Evolutionary conservation across 192 early-diverging fungal genomes (phyloP), one percentile per base, ranked within the genome.

Genomic region (Coemansia sp.): DNA sequence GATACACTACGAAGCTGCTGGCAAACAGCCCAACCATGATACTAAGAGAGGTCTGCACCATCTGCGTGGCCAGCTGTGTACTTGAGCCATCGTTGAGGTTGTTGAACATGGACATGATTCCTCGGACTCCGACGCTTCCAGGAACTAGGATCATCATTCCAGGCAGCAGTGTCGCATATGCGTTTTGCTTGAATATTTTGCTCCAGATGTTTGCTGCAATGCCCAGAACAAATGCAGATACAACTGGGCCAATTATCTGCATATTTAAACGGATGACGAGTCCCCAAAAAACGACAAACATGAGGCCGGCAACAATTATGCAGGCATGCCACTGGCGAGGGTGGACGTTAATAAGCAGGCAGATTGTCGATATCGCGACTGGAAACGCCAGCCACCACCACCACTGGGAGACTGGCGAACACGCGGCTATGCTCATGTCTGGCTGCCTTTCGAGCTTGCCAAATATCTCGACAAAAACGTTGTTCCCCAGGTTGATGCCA

Each of bases 121-220:
- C 72, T 19, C 81, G 61, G 0, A 92, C 87, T 49, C 90, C 89
- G 16, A 92, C 64, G 65, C 83, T 85, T 36, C 92, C 92, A 7
- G 91, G 93, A 0, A 92, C 91, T 45, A 93, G 73, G 27, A 93
- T 64, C 46, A 93, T 69, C n/a, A 93, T 88, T 19, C 91, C 92
- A 20, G 88, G 84, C n/a, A 94, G 72, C 54, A 94, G 82, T 2
- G 85, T 87, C 7, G 86, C 89, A 64, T 74, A 94, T 83, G 34
- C 88, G 83, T 29, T 89, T 65, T 55, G 82, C 65, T 54, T 58
- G 34, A 48, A 84, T 5, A 95, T 16, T 16, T 85, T 78, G 20
- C 86, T 85, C 71, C 91, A 92, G 10, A 90, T 65, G 63, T 95
- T 93, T 20, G 83, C 83, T 3, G 82, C 65, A 24, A 93, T 35